A percentile compares a stretch with the other conserved stretches of the same genome.
phyloP scores from a whole-genome alignment of 1,139 yeast species.

The Magnusiomyces suaveolens region DNA sequence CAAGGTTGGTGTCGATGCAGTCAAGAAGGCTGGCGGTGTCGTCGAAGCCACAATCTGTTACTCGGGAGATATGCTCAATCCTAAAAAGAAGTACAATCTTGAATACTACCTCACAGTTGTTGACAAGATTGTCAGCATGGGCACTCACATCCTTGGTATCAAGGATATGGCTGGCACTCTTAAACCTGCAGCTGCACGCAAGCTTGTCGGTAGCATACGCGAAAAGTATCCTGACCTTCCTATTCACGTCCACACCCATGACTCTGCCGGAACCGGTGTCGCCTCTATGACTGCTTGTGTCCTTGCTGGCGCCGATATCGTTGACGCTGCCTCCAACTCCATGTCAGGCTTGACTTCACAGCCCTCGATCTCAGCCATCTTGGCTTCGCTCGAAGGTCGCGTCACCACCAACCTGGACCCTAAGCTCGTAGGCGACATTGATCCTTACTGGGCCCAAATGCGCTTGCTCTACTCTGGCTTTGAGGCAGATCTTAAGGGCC shows the following conservation, averaged over 20 bases:
- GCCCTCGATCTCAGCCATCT: constrained; percentile 86
- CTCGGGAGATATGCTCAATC: constrained; percentile 95
- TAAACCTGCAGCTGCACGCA: constrained; percentile 86
- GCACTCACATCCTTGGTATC: constrained; percentile 93
- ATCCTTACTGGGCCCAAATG: constrained; percentile 97
- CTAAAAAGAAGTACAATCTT: constrained; percentile 90
- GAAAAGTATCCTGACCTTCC: constrained; percentile 85
- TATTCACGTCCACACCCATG: constrained; percentile 97
- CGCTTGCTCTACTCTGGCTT: constrained; percentile 91
- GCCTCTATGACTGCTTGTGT: constrained; percentile 95
- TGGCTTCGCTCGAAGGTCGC: constrained; percentile 87
- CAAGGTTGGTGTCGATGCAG: constrained; percentile 96
- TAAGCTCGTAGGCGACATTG: constrained; percentile 66
- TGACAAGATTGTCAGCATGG: constrained; percentile 79
- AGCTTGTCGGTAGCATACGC: constrained; percentile 71
- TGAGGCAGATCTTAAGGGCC: constrained; percentile 97
- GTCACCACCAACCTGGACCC: constrained; percentile 65
- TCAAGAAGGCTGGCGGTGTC: constrained; percentile 96
- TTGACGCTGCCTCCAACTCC: constrained; percentile 93
- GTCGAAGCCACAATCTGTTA: constrained; percentile 97
- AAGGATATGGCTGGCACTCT: constrained; percentile 99
- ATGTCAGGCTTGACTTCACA: constrained; percentile 99
- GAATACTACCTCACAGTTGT: constrained; percentile 77
- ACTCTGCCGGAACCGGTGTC: constrained; percentile 98
- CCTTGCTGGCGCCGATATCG: constrained; percentile 93